These are phyloP conservation scores for Epichloe scottii DNA, from an alignment of 2,329 filamentous ascomycete genomes.

Conservation along the genomic window DNA sequence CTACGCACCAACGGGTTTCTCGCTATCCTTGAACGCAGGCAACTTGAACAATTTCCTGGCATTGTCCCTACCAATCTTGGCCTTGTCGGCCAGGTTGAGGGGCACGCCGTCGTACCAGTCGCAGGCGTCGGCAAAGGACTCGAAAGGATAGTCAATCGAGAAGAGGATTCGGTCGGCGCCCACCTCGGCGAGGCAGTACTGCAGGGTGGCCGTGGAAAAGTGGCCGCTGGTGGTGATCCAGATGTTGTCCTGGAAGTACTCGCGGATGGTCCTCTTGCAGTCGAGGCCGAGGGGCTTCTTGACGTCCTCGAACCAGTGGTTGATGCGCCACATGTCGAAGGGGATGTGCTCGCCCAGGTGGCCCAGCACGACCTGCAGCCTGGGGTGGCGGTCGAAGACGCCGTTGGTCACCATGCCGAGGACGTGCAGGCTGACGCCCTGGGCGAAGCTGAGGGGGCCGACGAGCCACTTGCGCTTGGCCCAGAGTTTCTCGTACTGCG, in stretches of 20 bases:
- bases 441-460: conserved; percentile 45
- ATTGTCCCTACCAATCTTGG: conserved; percentile 31
- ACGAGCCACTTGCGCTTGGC: conserved; percentile 46
- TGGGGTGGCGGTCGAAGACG: conserved; percentile 36
- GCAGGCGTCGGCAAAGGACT: conserved; percentile 30
- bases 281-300: conserved; percentile 35
- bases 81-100: conserved; percentile 21
- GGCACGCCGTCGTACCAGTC: conserved; percentile 27
- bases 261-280: conserved; percentile 35
- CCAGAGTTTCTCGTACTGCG: conserved; percentile 45
- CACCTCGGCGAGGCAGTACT: conserved; percentile 36
- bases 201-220: conserved; percentile 39
- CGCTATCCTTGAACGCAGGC: conserved; percentile 19
- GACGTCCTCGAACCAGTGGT: conserved; percentile 43
- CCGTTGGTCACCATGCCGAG: conserved; percentile 38
- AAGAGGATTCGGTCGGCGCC: conserved; percentile 39
- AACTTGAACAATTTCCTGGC: conserved; percentile 30
- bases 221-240: conserved; percentile 46
- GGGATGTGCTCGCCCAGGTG: conserved; percentile 37
- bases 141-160: conserved; percentile 40
- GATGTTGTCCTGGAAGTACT: conserved; percentile 42
- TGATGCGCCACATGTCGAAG: conserved; percentile 36
- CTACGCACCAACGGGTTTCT: conserved; percentile 3
- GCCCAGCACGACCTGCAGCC: conserved; percentile 32
- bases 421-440: conserved; percentile 45